Evolutionary conservation across 2,329 filamentous ascomycete genomes (phyloP).

Genomic region (Akanthomyces muscarius): DNA sequence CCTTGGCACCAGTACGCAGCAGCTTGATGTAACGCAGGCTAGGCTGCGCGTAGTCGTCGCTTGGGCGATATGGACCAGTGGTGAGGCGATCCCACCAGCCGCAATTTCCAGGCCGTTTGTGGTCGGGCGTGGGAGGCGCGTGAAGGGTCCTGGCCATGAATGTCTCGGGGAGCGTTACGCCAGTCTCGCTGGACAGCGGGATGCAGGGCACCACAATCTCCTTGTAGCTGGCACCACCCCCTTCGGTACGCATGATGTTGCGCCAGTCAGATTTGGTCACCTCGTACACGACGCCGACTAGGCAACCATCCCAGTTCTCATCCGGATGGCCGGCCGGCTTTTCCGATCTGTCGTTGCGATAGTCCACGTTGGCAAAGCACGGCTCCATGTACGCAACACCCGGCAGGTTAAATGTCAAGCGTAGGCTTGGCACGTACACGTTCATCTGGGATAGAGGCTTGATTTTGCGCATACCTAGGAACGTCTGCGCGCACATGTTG

Average conservation of each 20-base stretch:
- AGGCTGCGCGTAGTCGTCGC: slow-evolving; percentile 72
- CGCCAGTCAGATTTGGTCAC: slow-evolving; percentile 79
- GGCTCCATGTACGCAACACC: slow-evolving; percentile 85
- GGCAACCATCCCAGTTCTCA: slow-evolving; percentile 66
- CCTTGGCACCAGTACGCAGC: slow-evolving; percentile 70
- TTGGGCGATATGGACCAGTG: slow-evolving; percentile 49
- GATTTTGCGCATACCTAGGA: slow-evolving; percentile 73
- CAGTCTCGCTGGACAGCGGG: slow-evolving; percentile 47
- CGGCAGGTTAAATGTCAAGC: slow-evolving; percentile 78
- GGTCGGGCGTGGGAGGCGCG: slow-evolving; percentile 52
- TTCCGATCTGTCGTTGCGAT: slow-evolving; percentile 37
- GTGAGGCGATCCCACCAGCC: slow-evolving; percentile 47
- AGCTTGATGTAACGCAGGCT: slow-evolving; percentile 80
- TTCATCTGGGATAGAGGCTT: slow-evolving; percentile 75
- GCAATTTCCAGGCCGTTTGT: slow-evolving; percentile 29
- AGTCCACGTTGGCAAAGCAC: slow-evolving; percentile 80
- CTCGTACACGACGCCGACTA: slow-evolving; percentile 94
- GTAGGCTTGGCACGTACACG: slow-evolving; percentile 73
- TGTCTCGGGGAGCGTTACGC: slow-evolving; percentile 48
- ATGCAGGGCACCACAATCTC: slow-evolving; percentile 79
- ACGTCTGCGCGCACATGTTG: slow-evolving; percentile 77
- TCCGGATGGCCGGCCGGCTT: slow-evolving; percentile 1
- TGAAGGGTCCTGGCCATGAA: slow-evolving; percentile 87
- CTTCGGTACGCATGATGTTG: slow-evolving; percentile 85
- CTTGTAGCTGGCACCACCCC: slow-evolving; percentile 77